A percentile compares a stretch with the other conserved stretches of the same genome.
Evolutionary conservation across 192 early-diverging fungal species (phyloP).

Genomic region (Radiomyces spectabilis): DNA sequence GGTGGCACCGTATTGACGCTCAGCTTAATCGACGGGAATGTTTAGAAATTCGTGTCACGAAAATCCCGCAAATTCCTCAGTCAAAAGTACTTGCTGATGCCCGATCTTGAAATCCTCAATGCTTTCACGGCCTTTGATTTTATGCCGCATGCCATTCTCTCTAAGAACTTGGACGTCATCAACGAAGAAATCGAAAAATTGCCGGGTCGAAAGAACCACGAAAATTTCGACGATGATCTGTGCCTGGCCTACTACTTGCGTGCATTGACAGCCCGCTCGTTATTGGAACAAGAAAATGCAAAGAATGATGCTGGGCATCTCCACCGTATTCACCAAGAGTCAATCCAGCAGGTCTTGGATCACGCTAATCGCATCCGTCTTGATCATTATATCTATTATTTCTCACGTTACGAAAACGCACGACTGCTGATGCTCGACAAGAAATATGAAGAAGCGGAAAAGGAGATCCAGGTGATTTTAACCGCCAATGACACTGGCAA

Average conservation of each 20-base stretch:
- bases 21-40: neutral
- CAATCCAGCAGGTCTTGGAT: conserved; percentile 38
- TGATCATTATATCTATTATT: conserved; percentile 58
- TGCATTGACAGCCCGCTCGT: conserved; percentile 55
- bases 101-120: conserved; percentile 71
- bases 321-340: conserved; percentile 1
- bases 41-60: conserved; percentile 77
- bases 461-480: conserved; percentile 45
- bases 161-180: conserved; percentile 1
- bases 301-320: neutral
- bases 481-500: conserved; percentile 21
- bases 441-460: conserved; percentile 32
- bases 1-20: neutral
- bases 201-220: neutral
- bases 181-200: conserved; percentile 1
- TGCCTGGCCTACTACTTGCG: conserved; percentile 67
- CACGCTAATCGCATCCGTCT: conserved; percentile 43
- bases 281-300: conserved; percentile 7
- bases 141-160: conserved; percentile 40
- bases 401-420: conserved; percentile 52
- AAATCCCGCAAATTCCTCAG: conserved; percentile 67
- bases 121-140: conserved; percentile 65
- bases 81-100: conserved; percentile 59
- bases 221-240: conserved; percentile 67
- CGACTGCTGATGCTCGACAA: conserved; percentile 35